Evolutionary conservation across 495 filamentous ascomycete species (phyloP), one percentile per base, ranked within the genome.

Genomic region (Talaromyces borbonicus): DNA sequence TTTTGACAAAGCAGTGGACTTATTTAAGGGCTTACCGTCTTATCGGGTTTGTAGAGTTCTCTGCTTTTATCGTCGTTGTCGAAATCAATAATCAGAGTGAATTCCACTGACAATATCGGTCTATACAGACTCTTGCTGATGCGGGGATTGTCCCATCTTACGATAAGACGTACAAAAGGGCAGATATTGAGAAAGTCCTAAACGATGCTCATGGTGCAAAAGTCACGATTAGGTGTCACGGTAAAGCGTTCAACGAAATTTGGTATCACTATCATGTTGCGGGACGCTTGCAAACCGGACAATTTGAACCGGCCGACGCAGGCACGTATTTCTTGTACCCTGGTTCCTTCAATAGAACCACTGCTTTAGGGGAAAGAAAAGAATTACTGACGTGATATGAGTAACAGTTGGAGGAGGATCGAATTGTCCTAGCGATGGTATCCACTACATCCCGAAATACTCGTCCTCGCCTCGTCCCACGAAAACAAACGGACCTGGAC

Each of bases 231-330:
- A 76, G 80, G 36, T 95, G 89, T 61, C 59, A 56, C 0, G 58
- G 61, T 8, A 68, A 69, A 16, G 57, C 68, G 7, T 62, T 95
- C 20, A 81, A 88, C 53, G 82, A 93, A 63, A 78, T 86, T 18
- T 92, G 85, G 84, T 94, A 94, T 56, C 77, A 80, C 49, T 94
- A 83, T 67, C 83, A 90, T 52, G 77, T 94, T 8, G 74, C 75
- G 41, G 89, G 89, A 23, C 80, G 75, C 47, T 60, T 94, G 30
- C 84, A 87, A 56, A 81, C 73, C 5, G 88, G 87, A 19, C 63
- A 77, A 41, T 93, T 93, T 55, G 73, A 88, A 15, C 67, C 85
- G 15, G 66, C 78, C 0, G 47, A 69, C 12, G 79, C 79, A 55
- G 77, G 77, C 76, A 55, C n/a, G 61, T 51, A n/a, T n/a, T n/a